Conservation (phyloP, 306 rosid genomes). For the Notholithocarpus densiflorus region DNA sequence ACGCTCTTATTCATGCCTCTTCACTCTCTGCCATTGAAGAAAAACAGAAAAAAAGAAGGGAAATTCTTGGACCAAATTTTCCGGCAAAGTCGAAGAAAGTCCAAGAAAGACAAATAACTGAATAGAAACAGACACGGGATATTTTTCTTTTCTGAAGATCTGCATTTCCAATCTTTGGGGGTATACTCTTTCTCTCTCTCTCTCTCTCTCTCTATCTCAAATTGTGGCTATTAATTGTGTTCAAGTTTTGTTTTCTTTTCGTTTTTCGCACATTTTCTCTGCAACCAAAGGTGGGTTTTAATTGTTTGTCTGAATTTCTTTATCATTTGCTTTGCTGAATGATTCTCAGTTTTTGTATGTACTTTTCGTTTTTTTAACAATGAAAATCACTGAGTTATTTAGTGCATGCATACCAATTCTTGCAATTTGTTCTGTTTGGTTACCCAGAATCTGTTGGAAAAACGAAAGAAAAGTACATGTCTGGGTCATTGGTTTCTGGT, state of each 20-base stretch:
- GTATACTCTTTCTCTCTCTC: neutral
- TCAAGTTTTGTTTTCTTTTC: neutral
- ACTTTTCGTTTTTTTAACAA: neutral
- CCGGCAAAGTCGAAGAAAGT: neutral
- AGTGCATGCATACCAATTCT: neutral
- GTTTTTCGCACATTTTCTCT: neutral
- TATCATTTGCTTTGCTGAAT: neutral
- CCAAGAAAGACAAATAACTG: neutral
- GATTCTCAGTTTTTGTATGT: neutral
- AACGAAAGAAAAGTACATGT: neutral
- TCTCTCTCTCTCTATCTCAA: too few relatives aligned
- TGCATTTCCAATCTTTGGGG: conserved; percentile 7
- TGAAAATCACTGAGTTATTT: neutral
- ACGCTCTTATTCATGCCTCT: neutral
- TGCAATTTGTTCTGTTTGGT: neutral
- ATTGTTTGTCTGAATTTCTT: neutral
- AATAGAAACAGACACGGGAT: neutral
- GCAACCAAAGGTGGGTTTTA: neutral
- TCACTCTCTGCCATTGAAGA: neutral
- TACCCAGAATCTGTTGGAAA: neutral
- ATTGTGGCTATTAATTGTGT: neutral
- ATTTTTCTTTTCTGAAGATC: conserved; percentile 2
- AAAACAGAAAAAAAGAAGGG: neutral
- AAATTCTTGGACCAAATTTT: neutral
- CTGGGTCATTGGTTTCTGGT: neutral